phyloP scores from a whole-genome alignment of 192 early-diverging fungal genomes.

The Lunasporangiospora selenospora region DNA sequence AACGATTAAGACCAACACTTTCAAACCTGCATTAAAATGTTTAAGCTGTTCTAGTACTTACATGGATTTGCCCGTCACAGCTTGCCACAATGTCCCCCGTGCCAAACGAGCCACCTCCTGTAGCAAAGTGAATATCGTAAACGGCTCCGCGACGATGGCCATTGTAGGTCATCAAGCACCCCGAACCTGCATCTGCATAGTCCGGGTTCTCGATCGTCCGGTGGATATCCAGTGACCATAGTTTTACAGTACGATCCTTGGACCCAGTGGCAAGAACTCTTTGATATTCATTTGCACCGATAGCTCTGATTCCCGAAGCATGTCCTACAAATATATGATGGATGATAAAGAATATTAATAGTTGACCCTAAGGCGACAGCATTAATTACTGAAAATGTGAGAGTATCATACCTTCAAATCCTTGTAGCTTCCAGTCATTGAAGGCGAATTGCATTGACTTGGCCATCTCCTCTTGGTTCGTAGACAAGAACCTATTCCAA shows the following conservation, averaged over 20 bases:
- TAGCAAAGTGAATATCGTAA: constrained; percentile 58
- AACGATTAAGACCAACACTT: neutral
- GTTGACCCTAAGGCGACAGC: neutral
- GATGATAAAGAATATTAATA: neutral
- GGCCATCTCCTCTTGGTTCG: constrained; percentile 71
- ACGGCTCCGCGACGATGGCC: constrained; percentile 57
- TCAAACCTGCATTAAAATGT: neutral
- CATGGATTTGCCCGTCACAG: constrained; percentile 66
- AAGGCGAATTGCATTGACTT: constrained; percentile 70
- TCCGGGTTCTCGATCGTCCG: constrained; percentile 61
- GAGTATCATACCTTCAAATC: constrained; percentile 51
- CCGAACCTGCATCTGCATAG: constrained; percentile 55
- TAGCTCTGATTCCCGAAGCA: constrained; percentile 53
- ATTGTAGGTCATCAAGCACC: constrained; percentile 59
- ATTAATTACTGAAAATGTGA: neutral
- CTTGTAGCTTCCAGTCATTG: constrained; percentile 65
- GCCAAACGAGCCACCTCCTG: constrained; percentile 50
- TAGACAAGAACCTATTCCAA: constrained; percentile 67
- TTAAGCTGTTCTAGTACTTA: constrained; percentile 17
- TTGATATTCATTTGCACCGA: constrained; percentile 60
- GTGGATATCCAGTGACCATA: constrained; percentile 69
- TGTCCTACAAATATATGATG: constrained; percentile 50
- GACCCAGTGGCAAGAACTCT: constrained; percentile 65
- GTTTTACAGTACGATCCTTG: constrained; percentile 64
- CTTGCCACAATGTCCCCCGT: constrained; percentile 58